Evolutionary conservation across 2,329 filamentous ascomycete genomes (phyloP).

Genomic region (Erysiphe neolycopersici): DNA sequence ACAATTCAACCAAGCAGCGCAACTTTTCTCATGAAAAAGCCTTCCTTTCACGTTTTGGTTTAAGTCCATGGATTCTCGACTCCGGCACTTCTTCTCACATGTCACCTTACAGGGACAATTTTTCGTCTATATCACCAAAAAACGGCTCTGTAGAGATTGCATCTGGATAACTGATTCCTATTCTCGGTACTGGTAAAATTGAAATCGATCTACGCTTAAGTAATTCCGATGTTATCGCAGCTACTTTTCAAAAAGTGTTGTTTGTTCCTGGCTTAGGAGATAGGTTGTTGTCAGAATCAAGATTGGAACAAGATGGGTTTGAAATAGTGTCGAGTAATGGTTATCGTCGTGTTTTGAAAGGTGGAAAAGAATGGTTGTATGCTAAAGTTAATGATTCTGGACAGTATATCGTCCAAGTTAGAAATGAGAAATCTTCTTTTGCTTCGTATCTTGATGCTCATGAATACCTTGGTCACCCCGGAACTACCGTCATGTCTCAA

Average conservation of each 20-base stretch:
- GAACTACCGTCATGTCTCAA: not conserved
- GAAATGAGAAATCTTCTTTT: not conserved
- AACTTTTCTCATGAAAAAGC: not conserved
- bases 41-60: not conserved
- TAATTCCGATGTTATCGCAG: not conserved
- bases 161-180: not conserved
- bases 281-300: conserved; percentile 1
- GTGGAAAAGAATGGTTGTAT: not conserved
- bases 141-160: not conserved
- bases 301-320: not conserved
- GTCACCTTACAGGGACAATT: not conserved
- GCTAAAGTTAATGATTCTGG: not conserved
- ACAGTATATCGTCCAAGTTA: not conserved
- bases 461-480: not conserved
- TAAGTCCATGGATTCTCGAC: not conserved
- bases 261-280: not conserved
- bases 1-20: not conserved
- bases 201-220: not conserved
- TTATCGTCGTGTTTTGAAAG: conserved; percentile 1
- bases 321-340: conserved; percentile 1
- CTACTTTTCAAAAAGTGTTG: not conserved
- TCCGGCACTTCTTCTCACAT: not conserved
- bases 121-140: not conserved
- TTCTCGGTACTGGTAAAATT: not conserved
- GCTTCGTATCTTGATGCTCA: not conserved